Evolutionary conservation across 2,329 filamentous ascomycete genomes (phyloP).

Genomic region (Alternaria viburni): DNA sequence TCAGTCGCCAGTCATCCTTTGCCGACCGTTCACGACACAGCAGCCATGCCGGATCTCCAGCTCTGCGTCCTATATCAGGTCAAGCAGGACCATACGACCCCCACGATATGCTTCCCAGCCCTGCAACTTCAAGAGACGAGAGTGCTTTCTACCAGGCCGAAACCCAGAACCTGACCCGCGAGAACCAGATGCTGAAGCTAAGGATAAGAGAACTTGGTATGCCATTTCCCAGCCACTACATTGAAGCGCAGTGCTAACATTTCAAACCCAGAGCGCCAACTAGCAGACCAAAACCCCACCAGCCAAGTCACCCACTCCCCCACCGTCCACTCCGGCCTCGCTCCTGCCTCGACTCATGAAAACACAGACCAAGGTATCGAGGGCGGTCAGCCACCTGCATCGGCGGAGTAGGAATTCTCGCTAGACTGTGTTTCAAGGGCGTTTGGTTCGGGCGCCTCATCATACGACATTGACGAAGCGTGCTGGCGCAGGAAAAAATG

Average conservation of each 20-base stretch:
- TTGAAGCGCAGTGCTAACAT: slow-evolving; percentile 1
- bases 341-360: slow-evolving; percentile 26
- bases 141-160: slow-evolving; percentile 82
- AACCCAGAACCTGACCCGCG: slow-evolving; percentile 75
- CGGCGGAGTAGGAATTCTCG: slow-evolving; percentile 4
- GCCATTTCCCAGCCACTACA: not conserved
- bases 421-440: not conserved
- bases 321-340: slow-evolving; percentile 34
- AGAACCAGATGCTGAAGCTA: slow-evolving; percentile 82
- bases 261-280: slow-evolving; percentile 39
- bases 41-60: slow-evolving; percentile 52
- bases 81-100: slow-evolving; percentile 49
- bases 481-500: not conserved
- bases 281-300: slow-evolving; percentile 41
- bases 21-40: slow-evolving; percentile 45
- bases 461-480: not conserved
- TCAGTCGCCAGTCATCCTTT: slow-evolving; percentile 55
- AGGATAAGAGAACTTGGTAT: slow-evolving; percentile 75
- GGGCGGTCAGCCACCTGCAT: not conserved
- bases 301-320: slow-evolving; percentile 42
- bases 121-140: slow-evolving; percentile 64
- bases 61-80: slow-evolving; percentile 61
- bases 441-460: not conserved
- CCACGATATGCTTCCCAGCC: slow-evolving; percentile 68
- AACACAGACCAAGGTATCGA: slow-evolving; percentile 7